These are phyloP conservation scores for Vitis amurensis DNA, from an alignment of 164 flowering plant genomes.

Conservation along the genomic window DNA sequence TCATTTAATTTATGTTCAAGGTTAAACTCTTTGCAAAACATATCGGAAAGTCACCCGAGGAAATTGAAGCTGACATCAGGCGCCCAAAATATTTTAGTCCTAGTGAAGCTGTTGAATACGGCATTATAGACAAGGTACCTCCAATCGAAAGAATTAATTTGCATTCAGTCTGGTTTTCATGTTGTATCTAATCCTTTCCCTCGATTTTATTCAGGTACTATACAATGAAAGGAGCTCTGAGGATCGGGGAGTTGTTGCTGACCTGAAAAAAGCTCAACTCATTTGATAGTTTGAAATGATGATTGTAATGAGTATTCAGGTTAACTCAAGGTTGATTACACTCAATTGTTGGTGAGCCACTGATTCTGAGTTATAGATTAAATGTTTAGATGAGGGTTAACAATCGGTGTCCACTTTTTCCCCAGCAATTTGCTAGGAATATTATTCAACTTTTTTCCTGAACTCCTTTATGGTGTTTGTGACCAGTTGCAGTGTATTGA, in stretches of 20 bases:
- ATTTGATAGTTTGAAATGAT: conserved; percentile 26
- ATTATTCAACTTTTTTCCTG: background rate
- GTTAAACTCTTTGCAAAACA: conserved; percentile 71
- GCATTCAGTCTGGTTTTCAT: background rate
- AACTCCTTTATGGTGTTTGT: background rate
- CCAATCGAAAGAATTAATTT: background rate
- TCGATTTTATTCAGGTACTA: conserved; percentile 53
- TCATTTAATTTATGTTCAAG: conserved; percentile 30
- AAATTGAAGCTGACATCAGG: conserved; percentile 81
- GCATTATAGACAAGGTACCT: conserved; percentile 92
- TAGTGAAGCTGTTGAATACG: conserved; percentile 94
- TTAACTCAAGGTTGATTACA: background rate
- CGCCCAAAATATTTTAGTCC: conserved; percentile 96
- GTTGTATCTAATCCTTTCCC: background rate
- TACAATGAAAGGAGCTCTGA: conserved; percentile 68
- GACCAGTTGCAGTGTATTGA: background rate
- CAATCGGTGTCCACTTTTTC: background rate
- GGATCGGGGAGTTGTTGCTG: conserved; percentile 77
- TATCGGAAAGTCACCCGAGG: conserved; percentile 69
- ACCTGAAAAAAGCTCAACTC: conserved; percentile 70
- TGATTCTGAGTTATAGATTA: background rate
- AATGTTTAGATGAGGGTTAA: background rate
- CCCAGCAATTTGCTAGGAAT: background rate
- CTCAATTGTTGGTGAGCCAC: background rate
- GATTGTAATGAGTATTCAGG: conserved; percentile 8